Conservation (phyloP, 148 eudicot species). For the Spergularia marina region DNA sequence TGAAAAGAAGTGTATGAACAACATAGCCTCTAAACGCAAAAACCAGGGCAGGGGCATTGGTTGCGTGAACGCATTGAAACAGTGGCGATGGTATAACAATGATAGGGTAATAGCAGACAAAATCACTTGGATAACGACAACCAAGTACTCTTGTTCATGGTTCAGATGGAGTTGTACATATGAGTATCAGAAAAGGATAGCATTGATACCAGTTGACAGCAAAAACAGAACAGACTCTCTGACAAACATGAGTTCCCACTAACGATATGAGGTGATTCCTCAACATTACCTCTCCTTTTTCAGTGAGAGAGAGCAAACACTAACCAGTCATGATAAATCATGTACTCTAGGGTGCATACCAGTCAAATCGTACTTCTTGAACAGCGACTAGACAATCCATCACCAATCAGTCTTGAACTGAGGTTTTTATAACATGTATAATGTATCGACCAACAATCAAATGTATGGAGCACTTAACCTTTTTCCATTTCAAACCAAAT, state of each 20-base stretch:
- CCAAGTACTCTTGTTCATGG: slow-evolving; percentile 4
- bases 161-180: slow-evolving; percentile 1
- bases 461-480: not conserved
- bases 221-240: too few relatives aligned
- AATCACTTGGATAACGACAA: not conserved
- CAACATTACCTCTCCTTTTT: not conserved
- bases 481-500: slow-evolving; percentile 6
- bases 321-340: slow-evolving; percentile 7
- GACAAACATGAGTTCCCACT: too few relatives aligned
- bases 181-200: not conserved
- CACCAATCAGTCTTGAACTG: not conserved
- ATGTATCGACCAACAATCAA: not conserved
- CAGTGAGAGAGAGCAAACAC: not conserved
- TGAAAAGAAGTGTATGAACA: not conserved
- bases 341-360: not conserved
- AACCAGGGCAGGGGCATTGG: too few relatives aligned
- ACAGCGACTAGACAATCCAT: too few relatives aligned
- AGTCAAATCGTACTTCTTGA: not conserved
- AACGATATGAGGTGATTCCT: too few relatives aligned
- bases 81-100: not conserved
- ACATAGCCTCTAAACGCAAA: not conserved
- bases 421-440: slow-evolving; percentile 5
- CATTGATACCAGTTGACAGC: not conserved
- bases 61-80: too few relatives aligned
- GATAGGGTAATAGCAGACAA: not conserved